These are phyloP conservation scores for Anthracocystis panici-leucophaei DNA, from an alignment of 1,284 basidiomycete genomes.

Conservation along the genomic window DNA sequence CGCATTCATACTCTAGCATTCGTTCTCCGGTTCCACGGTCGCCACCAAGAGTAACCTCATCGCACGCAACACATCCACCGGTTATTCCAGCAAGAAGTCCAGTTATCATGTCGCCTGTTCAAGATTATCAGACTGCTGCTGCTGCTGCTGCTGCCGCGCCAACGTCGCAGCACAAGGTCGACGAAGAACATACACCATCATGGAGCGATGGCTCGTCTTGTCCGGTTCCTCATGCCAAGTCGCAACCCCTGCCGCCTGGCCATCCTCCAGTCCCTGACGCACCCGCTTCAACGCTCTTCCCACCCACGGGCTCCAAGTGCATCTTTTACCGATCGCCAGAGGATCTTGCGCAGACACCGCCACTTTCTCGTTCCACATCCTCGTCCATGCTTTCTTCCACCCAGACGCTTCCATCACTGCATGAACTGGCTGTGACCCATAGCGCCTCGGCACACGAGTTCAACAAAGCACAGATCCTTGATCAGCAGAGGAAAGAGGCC, in stretches of 20 bases:
- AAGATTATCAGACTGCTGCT: slow-evolving; percentile 11
- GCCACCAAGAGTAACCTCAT: not conserved
- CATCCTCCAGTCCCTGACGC: slow-evolving; percentile 61
- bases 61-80: not conserved
- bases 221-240: slow-evolving; percentile 65
- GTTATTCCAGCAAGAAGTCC: slow-evolving; percentile 3
- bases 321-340: slow-evolving; percentile 67
- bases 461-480: slow-evolving; percentile 45
- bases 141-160: not conserved
- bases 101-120: slow-evolving; percentile 23
- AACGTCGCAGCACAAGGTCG: slow-evolving; percentile 2
- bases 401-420: slow-evolving; percentile 35
- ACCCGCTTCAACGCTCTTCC: slow-evolving; percentile 55
- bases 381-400: slow-evolving; percentile 41
- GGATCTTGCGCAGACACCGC: slow-evolving; percentile 58
- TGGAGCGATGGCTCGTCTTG: slow-evolving; percentile 54
- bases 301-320: slow-evolving; percentile 63
- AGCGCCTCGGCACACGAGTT: slow-evolving; percentile 40
- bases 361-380: slow-evolving; percentile 52
- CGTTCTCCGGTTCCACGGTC: not conserved
- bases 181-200: slow-evolving; percentile 23
- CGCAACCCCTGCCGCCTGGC: slow-evolving; percentile 67
- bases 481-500: slow-evolving; percentile 50
- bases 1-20: not conserved
- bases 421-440: slow-evolving; percentile 47